Conservation (phyloP, 805 yeast species). For the Scheffersomyces amazonensis region DNA sequence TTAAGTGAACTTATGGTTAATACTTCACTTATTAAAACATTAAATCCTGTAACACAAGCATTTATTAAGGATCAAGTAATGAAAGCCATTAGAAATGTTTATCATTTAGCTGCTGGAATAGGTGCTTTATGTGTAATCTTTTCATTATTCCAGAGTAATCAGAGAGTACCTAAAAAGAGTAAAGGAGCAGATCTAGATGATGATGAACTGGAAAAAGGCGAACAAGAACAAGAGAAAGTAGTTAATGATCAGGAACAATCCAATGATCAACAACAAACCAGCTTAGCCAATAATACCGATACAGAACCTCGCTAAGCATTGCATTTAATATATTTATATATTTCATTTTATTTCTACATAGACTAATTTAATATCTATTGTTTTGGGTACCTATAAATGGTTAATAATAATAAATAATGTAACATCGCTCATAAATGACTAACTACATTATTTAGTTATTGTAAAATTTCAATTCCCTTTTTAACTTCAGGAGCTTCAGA, state of each 20-base stretch:
- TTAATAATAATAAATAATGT: no score
- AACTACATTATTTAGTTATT: no score
- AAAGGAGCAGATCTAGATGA: background rate
- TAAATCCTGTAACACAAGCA: slow-evolving; percentile 13
- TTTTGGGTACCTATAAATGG: no score
- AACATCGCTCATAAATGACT: no score
- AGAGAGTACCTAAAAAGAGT: slow-evolving; percentile 15
- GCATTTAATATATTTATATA: no score
- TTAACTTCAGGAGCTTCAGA: slow-evolving; percentile 28
- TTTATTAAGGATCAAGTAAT: slow-evolving; percentile 24
- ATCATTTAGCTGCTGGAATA: slow-evolving; percentile 35
- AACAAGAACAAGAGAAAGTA: background rate
- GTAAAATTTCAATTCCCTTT: slow-evolving; percentile 18
- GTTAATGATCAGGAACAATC: no score
- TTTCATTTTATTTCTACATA: no score
- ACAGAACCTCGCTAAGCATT: no score
- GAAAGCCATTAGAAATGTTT: slow-evolving; percentile 35
- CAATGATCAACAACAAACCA: no score
- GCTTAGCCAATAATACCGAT: no score
- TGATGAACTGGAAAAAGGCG: background rate
- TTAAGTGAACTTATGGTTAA: background rate
- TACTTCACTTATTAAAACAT: background rate
- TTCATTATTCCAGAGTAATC: slow-evolving; percentile 31
- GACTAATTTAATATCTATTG: no score
- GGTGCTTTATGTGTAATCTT: slow-evolving; percentile 24